Base-by-base conservation (phyloP, 352 stramenopile species). In the Globisporangium lucens region DNA sequence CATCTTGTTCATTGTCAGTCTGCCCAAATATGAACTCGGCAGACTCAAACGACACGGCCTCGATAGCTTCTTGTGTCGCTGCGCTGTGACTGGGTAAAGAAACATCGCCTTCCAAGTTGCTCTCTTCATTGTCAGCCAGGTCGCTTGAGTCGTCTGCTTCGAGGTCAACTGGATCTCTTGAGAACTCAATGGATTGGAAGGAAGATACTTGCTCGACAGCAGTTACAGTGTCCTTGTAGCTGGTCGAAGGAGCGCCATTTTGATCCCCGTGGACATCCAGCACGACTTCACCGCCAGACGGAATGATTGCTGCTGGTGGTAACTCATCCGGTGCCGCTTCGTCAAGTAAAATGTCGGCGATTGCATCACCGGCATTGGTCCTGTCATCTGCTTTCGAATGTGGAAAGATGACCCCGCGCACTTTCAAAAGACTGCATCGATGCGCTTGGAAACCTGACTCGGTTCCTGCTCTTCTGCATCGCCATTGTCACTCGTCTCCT, bases 321-420 rank as follows among this genome's bases (percentile, higher is more conserved):
- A 12, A 9, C 2, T 3, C 2, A 1, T 41, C 9, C 12, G 8
- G 30, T 24, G 29, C 29, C 4, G 2, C 17, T 24, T 59, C 29
- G n/a, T 5, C 17, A n/a, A 59, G 6, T 15, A 3, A 22, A 20
- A 2, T 22, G 17, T 41, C 22, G 8, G 27, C 13, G 30, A n/a
- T 10, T 24, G 30, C 30, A 24, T 20, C 30, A 10, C 38, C 53
- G 24, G 27, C 10, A n/a, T 43, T 46, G 17, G 24, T 22, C 10
- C 8, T 61, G n/a, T 33, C 33, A 8, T 24, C n/a, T 55, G 47
- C 47, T 17, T 29, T 29, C 8, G 47, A 17, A 15, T 46, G 30
- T 3, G 56, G 56, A n/a, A 49, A 61, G 24, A 61, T 49, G n/a
- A 49, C 33, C 0, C 33, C 56, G 12, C 56, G 56, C 33, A 61